Percentiles rank a stretch among this genome's conserved stretches.
These are phyloP conservation scores for Phytophthora tubulina DNA, from an alignment of 352 stramenopile species.

Conservation along the genomic window DNA sequence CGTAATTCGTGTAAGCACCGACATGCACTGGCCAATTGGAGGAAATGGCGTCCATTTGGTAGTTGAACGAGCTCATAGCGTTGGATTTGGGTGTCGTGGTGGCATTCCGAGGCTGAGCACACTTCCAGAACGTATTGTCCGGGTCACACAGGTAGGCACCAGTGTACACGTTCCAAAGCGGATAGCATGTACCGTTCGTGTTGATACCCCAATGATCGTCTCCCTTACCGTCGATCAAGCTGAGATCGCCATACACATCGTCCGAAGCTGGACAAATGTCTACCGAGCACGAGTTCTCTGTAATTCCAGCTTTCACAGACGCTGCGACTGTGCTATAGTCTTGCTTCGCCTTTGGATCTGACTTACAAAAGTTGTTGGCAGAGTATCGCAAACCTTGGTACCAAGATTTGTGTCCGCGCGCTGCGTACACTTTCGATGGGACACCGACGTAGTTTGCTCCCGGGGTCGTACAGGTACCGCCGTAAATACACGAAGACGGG, in stretches of 20 bases:
- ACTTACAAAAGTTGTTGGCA: conserved; percentile 58
- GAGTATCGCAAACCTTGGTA: conserved; percentile 69
- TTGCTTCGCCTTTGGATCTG: conserved; percentile 40
- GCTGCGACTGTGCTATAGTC: conserved; percentile 49
- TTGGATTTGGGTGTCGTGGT: conserved; percentile 49
- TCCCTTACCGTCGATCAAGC: conserved; percentile 52
- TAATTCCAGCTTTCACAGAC: conserved; percentile 53
- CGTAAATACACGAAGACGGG: conserved; percentile 50
- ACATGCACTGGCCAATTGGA: conserved; percentile 80
- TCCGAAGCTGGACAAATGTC: conserved; percentile 52
- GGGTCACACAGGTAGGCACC: conserved; percentile 58
- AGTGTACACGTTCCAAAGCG: conserved; percentile 57
- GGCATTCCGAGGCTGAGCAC: conserved; percentile 51
- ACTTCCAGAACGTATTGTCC: conserved; percentile 53
- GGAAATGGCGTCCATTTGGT: conserved; percentile 50
- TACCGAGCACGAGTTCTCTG: conserved; percentile 49
- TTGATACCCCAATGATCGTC: conserved; percentile 59
- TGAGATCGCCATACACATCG: conserved; percentile 55
- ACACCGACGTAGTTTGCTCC: conserved; percentile 59
- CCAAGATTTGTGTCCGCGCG: conserved; percentile 60
- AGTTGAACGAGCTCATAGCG: conserved; percentile 38
- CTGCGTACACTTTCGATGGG: conserved; percentile 48
- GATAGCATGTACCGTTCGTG: conserved; percentile 55
- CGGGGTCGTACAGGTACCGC: conserved; percentile 42
- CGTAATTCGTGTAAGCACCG: conserved; percentile 75